phyloP scores from a whole-genome alignment of 192 early-diverging fungal genomes.

The Linnemannia exigua region DNA sequence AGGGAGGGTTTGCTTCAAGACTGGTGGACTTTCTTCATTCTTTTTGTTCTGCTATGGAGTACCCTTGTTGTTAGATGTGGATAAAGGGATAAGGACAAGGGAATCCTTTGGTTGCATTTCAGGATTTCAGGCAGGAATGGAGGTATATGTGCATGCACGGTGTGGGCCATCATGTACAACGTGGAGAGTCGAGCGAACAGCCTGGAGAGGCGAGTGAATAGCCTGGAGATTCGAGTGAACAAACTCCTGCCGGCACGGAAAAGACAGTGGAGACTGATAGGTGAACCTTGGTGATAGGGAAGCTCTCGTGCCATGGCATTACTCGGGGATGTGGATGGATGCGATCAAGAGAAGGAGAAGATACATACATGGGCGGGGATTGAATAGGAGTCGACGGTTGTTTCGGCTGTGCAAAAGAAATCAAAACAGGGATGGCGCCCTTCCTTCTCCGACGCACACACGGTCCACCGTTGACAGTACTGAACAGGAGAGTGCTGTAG shows the following conservation, averaged over 20 bases:
- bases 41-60: too few relatives aligned
- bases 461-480: neutral
- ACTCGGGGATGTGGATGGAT: neutral
- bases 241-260: neutral
- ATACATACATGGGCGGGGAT: neutral
- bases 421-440: too few relatives aligned
- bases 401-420: conserved; percentile 10
- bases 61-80: too few relatives aligned
- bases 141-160: neutral
- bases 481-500: too few relatives aligned
- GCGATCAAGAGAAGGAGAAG: too few relatives aligned
- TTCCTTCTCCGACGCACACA: too few relatives aligned
- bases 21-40: too few relatives aligned
- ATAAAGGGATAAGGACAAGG: too few relatives aligned
- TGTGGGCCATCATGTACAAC: too few relatives aligned
- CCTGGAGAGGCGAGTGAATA: neutral
- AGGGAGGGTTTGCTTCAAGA: too few relatives aligned
- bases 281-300: neutral
- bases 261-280: neutral
- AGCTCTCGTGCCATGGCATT: neutral
- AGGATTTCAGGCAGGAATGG: too few relatives aligned
- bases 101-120: too few relatives aligned
- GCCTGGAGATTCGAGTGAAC: neutral
- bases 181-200: neutral
- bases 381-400: neutral